A percentile compares a stretch with the other conserved stretches of the same genome.
These are phyloP conservation scores for Alternaria triticimaculans DNA, from an alignment of 2,329 filamentous ascomycete species.

Conservation along the genomic window DNA sequence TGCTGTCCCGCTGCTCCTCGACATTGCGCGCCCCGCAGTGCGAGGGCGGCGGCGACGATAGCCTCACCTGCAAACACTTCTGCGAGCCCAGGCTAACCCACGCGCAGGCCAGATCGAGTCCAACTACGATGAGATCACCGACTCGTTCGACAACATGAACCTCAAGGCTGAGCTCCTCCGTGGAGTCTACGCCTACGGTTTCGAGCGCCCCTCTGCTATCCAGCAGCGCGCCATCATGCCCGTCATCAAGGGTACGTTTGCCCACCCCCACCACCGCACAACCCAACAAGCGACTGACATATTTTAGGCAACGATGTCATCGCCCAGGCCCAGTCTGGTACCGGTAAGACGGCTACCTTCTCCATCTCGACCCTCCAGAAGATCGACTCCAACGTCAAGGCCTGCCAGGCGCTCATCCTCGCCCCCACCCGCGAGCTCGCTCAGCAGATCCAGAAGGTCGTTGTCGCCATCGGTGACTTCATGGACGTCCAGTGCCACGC, in stretches of 20 bases:
- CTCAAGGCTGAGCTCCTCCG: conserved; percentile 97
- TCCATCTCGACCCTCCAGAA: conserved; percentile 99
- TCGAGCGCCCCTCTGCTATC: conserved; percentile 99
- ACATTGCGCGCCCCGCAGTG: conserved; percentile 16
- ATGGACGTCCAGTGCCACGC: conserved; percentile 99
- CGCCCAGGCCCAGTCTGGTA: conserved; percentile 99
- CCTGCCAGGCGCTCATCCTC: conserved; percentile 97
- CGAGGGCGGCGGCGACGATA: conserved; percentile 12
- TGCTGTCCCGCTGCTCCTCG: conserved; percentile 3
- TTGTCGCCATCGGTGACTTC: conserved; percentile 98
- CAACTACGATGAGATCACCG: conserved; percentile 99
- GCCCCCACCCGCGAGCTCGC: conserved; percentile 98
- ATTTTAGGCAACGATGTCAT: conserved; percentile 88
- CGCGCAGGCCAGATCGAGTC: conserved; percentile 94
- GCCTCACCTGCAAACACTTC: not conserved
- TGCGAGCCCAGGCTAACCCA: conserved; percentile 22
- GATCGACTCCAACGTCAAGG: conserved; percentile 93
- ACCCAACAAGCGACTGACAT: conserved; percentile 29
- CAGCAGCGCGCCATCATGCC: conserved; percentile 99
- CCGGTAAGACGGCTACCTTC: conserved; percentile 99
- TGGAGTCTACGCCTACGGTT: conserved; percentile 99
- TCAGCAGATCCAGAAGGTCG: conserved; percentile 99
- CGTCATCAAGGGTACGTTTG: conserved; percentile 90
- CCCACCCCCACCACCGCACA: conserved; percentile 5
- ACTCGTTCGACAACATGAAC: conserved; percentile 98